Evolutionary conservation across 345 rosid genomes (phyloP), one percentile per base, ranked within the genome.

Genomic region (Lepidium africanum): DNA sequence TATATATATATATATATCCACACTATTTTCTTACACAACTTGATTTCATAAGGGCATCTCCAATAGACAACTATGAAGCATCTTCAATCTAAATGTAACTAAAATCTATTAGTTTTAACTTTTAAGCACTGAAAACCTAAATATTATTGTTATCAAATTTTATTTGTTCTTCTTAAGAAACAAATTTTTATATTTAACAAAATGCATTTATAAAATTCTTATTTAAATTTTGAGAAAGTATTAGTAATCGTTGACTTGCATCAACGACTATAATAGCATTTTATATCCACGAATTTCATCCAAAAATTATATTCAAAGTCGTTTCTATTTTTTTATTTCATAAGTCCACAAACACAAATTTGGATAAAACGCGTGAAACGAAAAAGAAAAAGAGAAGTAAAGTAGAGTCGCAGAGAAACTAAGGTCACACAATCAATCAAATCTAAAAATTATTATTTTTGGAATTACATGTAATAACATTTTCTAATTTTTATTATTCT

Each of bases 281-380:
- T 27, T 47, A 48, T 33, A 36, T 13, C 58, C 35, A 64, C 52
- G 30, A 63, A 15, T 21, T 36, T 57, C 15, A 33, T 43, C 43
- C 16, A 52, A 52, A 32, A 21, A 15, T 37, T 50, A 0, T 7
- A 56, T 56, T 68, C 72, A 45, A 68, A 68, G 72, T 56, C 72
- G 25, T 67, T 63, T 14, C 10, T 53, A 19, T 19, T 40, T 41
- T 56, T 53, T 72, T 65, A 16, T 17, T 36, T 17, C 4, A 9
- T 40, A 21, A 9, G 53, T 50, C 41, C 36, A 51, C 35, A 66
- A 51, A 13, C 41, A 45, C 55, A 71, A 54, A 13, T 41, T 14
- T 8, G 15, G 48, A 60, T 41, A 58, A 52, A 73, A 73, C 77
- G 77, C 77, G 77, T 73, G 7, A 15, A 4, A 36, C 33, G 25